Evolutionary conservation across 805 yeast species (phyloP).

Genomic region (Hanseniaspora jakobsenii): DNA sequence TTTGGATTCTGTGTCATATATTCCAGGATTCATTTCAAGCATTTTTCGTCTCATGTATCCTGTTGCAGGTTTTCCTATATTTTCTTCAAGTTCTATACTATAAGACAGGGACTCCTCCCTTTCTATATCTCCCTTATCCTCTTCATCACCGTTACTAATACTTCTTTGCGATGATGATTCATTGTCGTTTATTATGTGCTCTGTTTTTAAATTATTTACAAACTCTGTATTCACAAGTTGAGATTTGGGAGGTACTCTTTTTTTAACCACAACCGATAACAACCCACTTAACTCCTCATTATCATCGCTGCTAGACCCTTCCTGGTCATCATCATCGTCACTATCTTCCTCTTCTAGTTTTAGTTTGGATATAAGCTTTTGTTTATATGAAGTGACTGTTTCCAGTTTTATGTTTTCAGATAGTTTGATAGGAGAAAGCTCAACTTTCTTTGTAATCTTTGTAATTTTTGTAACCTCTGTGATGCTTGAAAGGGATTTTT

Average conservation of each 20-base stretch:
- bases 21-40: too few relatives aligned
- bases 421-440: conserved; percentile 15
- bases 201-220: neutral
- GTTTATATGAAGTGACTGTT: too few relatives aligned
- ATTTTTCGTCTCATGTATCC: conserved; percentile 14
- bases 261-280: conserved; percentile 7
- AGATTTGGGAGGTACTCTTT: conserved; percentile 27
- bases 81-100: too few relatives aligned
- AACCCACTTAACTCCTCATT: neutral
- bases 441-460: neutral
- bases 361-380: conserved; percentile 17
- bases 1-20: conserved; percentile 8
- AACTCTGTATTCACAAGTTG: conserved; percentile 23
- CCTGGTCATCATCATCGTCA: conserved; percentile 17
- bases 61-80: conserved; percentile 12
- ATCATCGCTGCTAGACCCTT: neutral
- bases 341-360: conserved; percentile 21
- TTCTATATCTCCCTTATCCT: conserved; percentile 25
- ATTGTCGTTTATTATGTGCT: conserved; percentile 17
- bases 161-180: neutral
- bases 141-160: conserved; percentile 22
- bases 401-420: conserved; percentile 16
- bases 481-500: neutral
- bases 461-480: neutral
- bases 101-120: too few relatives aligned